A percentile compares a stretch with the other conserved stretches of the same genome.
Conservation (phyloP, 140 eudicot genomes). For the Flaveria floridana region DNA sequence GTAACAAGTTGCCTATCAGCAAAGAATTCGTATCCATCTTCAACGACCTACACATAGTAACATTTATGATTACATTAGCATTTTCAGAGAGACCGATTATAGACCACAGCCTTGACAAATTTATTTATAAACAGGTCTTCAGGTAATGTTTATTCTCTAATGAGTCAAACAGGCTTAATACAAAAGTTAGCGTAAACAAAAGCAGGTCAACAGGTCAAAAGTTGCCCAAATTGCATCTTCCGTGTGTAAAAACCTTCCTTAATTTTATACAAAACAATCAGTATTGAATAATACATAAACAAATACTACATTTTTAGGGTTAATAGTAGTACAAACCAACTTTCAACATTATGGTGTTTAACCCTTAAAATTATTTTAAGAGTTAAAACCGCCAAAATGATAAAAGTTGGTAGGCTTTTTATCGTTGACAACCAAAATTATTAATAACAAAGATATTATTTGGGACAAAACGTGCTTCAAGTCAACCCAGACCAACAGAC, state of each 20-base stretch:
- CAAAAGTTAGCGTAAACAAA: not conserved
- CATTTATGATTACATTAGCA: not conserved
- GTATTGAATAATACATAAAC: not conserved
- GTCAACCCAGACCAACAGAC: not conserved
- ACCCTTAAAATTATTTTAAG: not conserved
- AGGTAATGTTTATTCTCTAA: not conserved
- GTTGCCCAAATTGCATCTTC: not conserved
- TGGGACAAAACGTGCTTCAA: not conserved
- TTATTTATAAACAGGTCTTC: not conserved
- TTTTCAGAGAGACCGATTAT: not conserved
- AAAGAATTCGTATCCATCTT: conserved; percentile 59
- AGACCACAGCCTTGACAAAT: not conserved
- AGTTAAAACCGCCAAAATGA: not conserved
- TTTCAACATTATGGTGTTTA: not conserved
- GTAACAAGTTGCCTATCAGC: conserved; percentile 63
- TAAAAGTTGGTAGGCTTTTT: not conserved
- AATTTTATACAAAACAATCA: not conserved
- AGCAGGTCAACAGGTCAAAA: not conserved
- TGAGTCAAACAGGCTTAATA: not conserved
- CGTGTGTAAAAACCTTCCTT: not conserved
- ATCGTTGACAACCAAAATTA: not conserved
- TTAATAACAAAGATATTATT: not conserved
- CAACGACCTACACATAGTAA: conserved; percentile 43
- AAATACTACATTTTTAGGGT: not conserved
- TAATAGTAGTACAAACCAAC: not conserved